phyloP scores from a whole-genome alignment of 1,139 yeast genomes.

The Wickerhamomyces sp. region DNA sequence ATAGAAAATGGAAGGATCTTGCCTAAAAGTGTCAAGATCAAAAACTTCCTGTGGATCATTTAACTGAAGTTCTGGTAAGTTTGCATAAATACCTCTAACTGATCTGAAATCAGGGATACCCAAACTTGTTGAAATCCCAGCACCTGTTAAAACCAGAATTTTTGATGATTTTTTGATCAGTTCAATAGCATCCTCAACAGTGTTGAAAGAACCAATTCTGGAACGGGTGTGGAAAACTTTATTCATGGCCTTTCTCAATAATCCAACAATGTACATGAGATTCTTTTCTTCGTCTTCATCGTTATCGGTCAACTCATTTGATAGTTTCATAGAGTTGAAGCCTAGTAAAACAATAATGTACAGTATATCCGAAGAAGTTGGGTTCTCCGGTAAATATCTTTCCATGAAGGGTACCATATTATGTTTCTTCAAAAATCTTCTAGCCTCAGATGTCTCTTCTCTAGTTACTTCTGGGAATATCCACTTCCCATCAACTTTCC shows the following conservation, averaged over 20 bases:
- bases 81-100: conserved; percentile 77
- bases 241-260: conserved; percentile 56
- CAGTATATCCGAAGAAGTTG: conserved; percentile 36
- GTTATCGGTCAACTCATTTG: conserved; percentile 28
- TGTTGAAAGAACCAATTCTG: conserved; percentile 45
- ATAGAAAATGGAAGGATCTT: conserved; percentile 81
- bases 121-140: conserved; percentile 88
- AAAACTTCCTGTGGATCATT: conserved; percentile 95
- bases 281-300: conserved; percentile 38
- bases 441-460: conserved; percentile 43
- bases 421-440: conserved; percentile 52
- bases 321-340: conserved; percentile 33
- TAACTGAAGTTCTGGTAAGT: conserved; percentile 64
- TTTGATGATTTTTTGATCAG: conserved; percentile 52
- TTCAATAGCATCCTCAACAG: conserved; percentile 55
- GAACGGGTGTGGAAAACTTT: conserved; percentile 52
- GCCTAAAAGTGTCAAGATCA: conserved; percentile 65
- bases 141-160: conserved; percentile 84
- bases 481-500: conserved; percentile 27
- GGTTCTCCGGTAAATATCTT: conserved; percentile 53
- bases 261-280: conserved; percentile 44
- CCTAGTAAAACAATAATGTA: conserved; percentile 17
- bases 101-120: conserved; percentile 97
- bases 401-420: conserved; percentile 60
- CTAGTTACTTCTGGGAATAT: conserved; percentile 31